Conservation (phyloP, 179 eudicot genomes). For the Spergularia azorica region DNA sequence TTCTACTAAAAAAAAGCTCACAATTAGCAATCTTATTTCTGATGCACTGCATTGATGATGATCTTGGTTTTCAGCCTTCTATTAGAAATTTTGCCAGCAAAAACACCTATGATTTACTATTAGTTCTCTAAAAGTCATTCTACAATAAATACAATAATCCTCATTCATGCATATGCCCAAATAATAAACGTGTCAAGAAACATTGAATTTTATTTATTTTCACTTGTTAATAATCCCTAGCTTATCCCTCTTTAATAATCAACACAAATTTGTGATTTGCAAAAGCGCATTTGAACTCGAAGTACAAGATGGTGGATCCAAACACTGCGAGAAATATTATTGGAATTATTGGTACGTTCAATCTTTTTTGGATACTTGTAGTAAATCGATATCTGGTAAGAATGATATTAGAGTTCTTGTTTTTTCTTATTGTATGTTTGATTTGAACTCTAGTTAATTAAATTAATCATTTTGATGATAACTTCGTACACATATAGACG, state of each 20-base stretch:
- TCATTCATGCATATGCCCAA: too few species aligned
- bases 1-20: background rate
- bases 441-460: too few species aligned
- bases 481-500: too few species aligned
- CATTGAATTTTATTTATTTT: too few species aligned
- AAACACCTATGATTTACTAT: slow-evolving; percentile 3
- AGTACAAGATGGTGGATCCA: slow-evolving; percentile 26
- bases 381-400: too few species aligned
- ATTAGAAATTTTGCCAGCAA: slow-evolving; percentile 10
- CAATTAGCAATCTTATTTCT: background rate
- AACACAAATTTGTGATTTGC: background rate
- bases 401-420: background rate
- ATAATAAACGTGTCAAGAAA: too few species aligned
- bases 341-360: slow-evolving; percentile 26
- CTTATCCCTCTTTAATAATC: background rate
- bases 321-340: slow-evolving; percentile 14
- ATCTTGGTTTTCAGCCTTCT: background rate
- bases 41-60: background rate
- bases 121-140: background rate
- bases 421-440: background rate
- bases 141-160: too few species aligned
- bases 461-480: too few species aligned
- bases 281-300: background rate
- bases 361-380: background rate
- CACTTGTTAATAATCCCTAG: too few species aligned